These are phyloP conservation scores for Podospora tetraspora DNA, from an alignment of 495 filamentous ascomycete genomes.

Conservation along the genomic window DNA sequence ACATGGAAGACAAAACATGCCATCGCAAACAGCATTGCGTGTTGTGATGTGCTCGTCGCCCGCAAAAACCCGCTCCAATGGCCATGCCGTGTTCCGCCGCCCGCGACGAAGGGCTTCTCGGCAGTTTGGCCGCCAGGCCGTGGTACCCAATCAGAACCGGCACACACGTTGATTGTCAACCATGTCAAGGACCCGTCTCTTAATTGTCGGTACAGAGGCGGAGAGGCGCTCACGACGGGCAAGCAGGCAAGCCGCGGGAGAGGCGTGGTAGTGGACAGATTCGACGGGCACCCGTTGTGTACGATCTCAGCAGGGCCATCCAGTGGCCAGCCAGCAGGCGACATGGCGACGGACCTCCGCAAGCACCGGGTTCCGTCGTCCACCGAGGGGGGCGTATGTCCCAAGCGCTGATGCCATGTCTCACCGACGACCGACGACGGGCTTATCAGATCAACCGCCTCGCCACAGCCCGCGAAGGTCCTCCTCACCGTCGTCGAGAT, in stretches of 20 bases:
- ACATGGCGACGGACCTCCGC: not conserved
- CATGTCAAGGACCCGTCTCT: constrained; percentile 13
- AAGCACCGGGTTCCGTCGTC: not conserved
- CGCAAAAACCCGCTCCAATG: constrained; percentile 8
- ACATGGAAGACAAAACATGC: not conserved
- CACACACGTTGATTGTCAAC: constrained; percentile 2
- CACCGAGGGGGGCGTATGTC: not conserved
- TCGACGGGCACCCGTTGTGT: not conserved
- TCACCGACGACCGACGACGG: not conserved
- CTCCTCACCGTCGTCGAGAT: not conserved
- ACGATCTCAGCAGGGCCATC: not conserved
- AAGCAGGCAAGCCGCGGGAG: constrained; percentile 1
- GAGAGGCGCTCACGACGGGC: not conserved
- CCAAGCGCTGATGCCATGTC: not conserved
- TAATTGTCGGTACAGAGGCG: constrained; percentile 4
- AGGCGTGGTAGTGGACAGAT: not conserved
- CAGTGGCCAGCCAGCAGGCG: not conserved
- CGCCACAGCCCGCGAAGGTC: not conserved
- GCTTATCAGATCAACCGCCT: not conserved
- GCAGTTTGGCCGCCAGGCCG: constrained; percentile 13
- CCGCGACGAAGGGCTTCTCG: constrained; percentile 15
- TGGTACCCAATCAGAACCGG: constrained; percentile 3
- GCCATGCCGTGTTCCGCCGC: constrained; percentile 3
- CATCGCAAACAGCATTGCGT: not conserved
- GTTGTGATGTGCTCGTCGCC: not conserved